phyloP scores from a whole-genome alignment of 1,284 basidiomycete genomes.

The Moesziomyces antarcticus region DNA sequence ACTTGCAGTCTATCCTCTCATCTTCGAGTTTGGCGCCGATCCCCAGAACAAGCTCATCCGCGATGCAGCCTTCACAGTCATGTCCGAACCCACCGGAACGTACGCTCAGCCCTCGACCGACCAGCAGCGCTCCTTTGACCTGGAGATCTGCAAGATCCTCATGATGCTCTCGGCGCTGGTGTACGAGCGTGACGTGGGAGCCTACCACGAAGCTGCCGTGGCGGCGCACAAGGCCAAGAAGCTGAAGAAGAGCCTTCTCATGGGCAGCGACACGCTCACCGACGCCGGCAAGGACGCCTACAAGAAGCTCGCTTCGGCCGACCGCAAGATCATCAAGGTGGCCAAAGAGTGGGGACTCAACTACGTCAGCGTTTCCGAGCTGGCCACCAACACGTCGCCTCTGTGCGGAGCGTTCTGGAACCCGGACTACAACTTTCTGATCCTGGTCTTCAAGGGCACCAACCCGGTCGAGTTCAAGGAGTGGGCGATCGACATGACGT shows the following conservation, averaged over 20 bases:
- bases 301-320: constrained; percentile 23
- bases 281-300: constrained; percentile 19
- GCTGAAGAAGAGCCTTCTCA: constrained; percentile 11
- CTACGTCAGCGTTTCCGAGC: constrained; percentile 42
- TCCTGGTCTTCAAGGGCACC: constrained; percentile 63
- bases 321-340: constrained; percentile 32
- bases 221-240: constrained; percentile 9
- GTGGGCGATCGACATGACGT: constrained; percentile 67
- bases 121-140: constrained; percentile 51
- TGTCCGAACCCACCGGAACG: constrained; percentile 33
- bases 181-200: constrained; percentile 36
- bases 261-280: constrained; percentile 19
- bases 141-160: constrained; percentile 44
- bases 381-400: constrained; percentile 47
- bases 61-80: constrained; percentile 52
- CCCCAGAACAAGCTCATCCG: constrained; percentile 54
- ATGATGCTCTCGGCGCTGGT: constrained; percentile 45
- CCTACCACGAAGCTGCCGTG: constrained; percentile 23
- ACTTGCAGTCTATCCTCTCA: constrained; percentile 63
- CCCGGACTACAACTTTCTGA: constrained; percentile 45
- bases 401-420: constrained; percentile 47
- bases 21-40: constrained; percentile 59
- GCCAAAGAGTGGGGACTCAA: constrained; percentile 48
- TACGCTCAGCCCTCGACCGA: constrained; percentile 27
- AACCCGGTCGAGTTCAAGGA: constrained; percentile 68